Evolutionary conservation across 495 filamentous ascomycete species (phyloP), one percentile per base, ranked within the genome.

Genomic region (Xylaria sp.): DNA sequence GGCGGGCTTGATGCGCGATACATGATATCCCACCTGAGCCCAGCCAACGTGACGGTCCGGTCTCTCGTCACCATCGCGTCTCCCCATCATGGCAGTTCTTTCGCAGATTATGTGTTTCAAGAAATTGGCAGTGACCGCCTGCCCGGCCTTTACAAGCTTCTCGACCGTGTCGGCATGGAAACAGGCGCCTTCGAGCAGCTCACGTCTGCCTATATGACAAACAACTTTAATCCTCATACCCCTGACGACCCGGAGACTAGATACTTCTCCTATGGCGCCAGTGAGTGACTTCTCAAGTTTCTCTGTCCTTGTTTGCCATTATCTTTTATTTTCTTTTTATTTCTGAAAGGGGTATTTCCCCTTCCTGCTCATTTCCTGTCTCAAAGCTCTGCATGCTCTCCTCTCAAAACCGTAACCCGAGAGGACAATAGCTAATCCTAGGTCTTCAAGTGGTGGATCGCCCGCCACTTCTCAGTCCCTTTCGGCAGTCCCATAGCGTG

Each of bases 231-330:
- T 74, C 90, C 91, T 0, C 85, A 83, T 19, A 93, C 92, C 0
- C 94, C 91, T 7, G 90, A 99, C 80, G 79, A 88, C 14, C 85
- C 89, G 17, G 82, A 81, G n/a, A 90, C 97, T n/a, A 83, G 87
- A 82, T 98, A 98, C 78, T 98, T 93, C 79, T 97, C 93, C 19
- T 97, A 97, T 75, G 95, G 96, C 2, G 96, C 96, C 41, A 88
- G 69, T 71, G n/a, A 71, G 69, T 66, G 48, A 53, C 9, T n/a
- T 5, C 6, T 17, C 43, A 12, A 17, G 17, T 21, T n/a, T 26
- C 14, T 43, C 33, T 24, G 17, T 44, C 26, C 35, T 15, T 37
- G 53, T n/a, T 52, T 24, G 2, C 17, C 17, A n/a, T 46, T n/a
- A n/a, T n/a, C 43, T 44, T 44, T 37, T 7, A 17, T 44, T 1